Evolutionary conservation across 805 yeast genomes (phyloP), one percentile per base, ranked within the genome.

Genomic region (Kazachstania kunashirensis): DNA sequence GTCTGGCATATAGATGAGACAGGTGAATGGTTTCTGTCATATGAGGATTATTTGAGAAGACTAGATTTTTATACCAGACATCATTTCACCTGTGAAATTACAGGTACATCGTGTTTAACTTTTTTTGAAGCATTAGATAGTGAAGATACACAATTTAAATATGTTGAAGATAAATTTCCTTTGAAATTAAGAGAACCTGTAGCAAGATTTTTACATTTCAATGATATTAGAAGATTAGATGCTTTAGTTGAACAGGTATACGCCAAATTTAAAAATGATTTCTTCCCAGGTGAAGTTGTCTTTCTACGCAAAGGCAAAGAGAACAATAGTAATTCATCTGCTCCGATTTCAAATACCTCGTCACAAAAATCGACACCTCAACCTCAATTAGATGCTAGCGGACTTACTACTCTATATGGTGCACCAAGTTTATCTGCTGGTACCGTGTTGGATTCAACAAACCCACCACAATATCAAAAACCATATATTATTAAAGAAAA

Each of bases 81-180:
- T 47, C 83, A 84, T 56, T 92, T 92, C 61, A 92, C 86, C 10
- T 92, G 97, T 63, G 98, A 92, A 61, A 81, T 89, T 33, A 84
- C 96, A 0, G 98, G 98, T 11, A 84, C 85, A 50, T 80, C 96
- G 13, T 81, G 94, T 50, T 68, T 89, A 40, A 84, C 96, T 1
- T 92, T 73, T 56, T 88, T 88, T 56, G 94, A 92, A 51, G 98
- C 97, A 0, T 67, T 75, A 31, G 75, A 76, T 37, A 77, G 82
- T 41, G 98, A 89, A 62, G 70, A 72, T 44, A 65, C 63, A 37
- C 79, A 75, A 53, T 67, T 74, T 52, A 56, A 61, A 38, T 75
- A 73, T 43, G 85, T 89, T 36, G 94, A 86, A 50, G 66, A 70
- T 38, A 72, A 74, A 51, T 92, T 92, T 57, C 98, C 98, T 5